Evolutionary conservation across 495 filamentous ascomycete genomes (phyloP).

Genomic region (Aspergillus biplanus): DNA sequence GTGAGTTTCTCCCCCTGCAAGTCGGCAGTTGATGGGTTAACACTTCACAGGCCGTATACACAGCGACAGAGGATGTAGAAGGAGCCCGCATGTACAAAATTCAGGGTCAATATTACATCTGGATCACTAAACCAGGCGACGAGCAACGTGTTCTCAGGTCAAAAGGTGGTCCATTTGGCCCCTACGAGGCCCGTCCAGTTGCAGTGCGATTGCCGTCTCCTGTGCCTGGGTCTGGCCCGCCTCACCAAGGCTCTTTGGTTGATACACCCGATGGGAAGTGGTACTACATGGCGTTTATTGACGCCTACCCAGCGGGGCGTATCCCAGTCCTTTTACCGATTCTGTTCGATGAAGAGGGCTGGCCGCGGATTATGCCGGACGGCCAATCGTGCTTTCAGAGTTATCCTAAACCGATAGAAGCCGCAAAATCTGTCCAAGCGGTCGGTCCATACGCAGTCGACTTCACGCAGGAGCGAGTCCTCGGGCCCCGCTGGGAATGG

Average conservation of each 20-base stretch:
- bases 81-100: constrained; percentile 60
- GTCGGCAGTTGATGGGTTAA: neutral
- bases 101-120: constrained; percentile 58
- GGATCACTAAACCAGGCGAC: constrained; percentile 49
- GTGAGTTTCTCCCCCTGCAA: constrained; percentile 35
- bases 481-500: constrained; percentile 60
- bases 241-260: constrained; percentile 61
- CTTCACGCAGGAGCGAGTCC: constrained; percentile 19
- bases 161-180: constrained; percentile 45
- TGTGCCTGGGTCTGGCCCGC: constrained; percentile 44
- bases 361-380: constrained; percentile 41
- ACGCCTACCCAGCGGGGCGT: constrained; percentile 57
- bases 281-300: constrained; percentile 63
- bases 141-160: constrained; percentile 54
- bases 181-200: constrained; percentile 45
- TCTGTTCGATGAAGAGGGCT: constrained; percentile 53
- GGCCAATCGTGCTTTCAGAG: constrained; percentile 27
- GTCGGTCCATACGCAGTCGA: neutral
- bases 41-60: neutral
- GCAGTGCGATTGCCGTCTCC: constrained; percentile 40
- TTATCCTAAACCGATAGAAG: neutral
- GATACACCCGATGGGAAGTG: constrained; percentile 54
- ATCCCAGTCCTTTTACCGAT: constrained; percentile 61
- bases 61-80: constrained; percentile 43
- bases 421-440: neutral